Percentiles rank a stretch among this genome's conserved stretches.
Evolutionary conservation across 495 filamentous ascomycete genomes (phyloP).

Genomic region (Penicillium waksmanii): DNA sequence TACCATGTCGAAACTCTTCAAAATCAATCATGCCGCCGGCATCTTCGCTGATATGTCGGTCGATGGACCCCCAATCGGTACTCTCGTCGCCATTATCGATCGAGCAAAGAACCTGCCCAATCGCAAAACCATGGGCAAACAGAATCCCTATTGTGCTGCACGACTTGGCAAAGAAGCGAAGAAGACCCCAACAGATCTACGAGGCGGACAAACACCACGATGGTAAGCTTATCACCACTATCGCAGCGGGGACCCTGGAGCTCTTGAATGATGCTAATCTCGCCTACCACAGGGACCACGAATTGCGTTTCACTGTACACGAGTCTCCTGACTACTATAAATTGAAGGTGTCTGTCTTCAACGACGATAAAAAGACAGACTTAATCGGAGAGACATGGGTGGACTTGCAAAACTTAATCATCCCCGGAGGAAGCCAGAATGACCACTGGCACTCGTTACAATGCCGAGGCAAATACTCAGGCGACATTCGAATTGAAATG

Average conservation of each 20-base stretch:
- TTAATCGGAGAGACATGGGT: conserved; percentile 93
- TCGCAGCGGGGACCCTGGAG: no score
- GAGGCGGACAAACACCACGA: conserved; percentile 93
- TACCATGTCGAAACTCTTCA: conserved; percentile 39
- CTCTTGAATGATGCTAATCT: not conserved
- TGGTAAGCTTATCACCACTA: conserved; percentile 63
- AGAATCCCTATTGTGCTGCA: conserved; percentile 95
- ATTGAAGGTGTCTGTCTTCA: conserved; percentile 94
- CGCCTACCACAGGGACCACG: conserved; percentile 76
- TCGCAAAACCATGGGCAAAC: conserved; percentile 94
- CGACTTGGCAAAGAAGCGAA: conserved; percentile 95
- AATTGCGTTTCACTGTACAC: conserved; percentile 93
- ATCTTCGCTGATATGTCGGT: conserved; percentile 96
- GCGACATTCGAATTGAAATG: conserved; percentile 91
- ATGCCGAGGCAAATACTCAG: conserved; percentile 91
- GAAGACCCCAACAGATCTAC: conserved; percentile 92
- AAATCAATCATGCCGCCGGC: conserved; percentile 76
- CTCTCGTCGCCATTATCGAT: conserved; percentile 88
- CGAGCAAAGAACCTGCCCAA: conserved; percentile 96
- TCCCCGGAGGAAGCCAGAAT: conserved; percentile 85
- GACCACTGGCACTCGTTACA: conserved; percentile 89
- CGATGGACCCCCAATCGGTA: conserved; percentile 93
- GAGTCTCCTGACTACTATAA: conserved; percentile 95
- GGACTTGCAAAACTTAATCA: conserved; percentile 76
- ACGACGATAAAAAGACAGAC: conserved; percentile 95